phyloP scores from a whole-genome alignment of 2,329 filamentous ascomycete species.

The Beauveria australis region DNA sequence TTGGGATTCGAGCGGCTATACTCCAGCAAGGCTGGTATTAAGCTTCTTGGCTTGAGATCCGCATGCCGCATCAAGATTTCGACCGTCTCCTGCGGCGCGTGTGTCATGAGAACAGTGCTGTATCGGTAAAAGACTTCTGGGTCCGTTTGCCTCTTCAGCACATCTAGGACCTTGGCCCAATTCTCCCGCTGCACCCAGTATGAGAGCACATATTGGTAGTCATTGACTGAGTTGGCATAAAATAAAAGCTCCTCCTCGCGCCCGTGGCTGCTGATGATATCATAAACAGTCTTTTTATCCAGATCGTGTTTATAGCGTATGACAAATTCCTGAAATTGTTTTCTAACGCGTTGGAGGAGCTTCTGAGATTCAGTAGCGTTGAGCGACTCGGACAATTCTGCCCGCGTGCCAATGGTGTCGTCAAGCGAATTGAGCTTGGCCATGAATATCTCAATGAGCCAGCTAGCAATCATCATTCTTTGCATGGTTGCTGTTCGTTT shows the following conservation, averaged over 20 bases:
- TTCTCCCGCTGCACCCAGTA: conserved; percentile 97
- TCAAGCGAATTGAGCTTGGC: conserved; percentile 91
- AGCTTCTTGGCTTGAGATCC: conserved; percentile 73
- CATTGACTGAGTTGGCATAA: conserved; percentile 81
- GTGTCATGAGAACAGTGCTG: conserved; percentile 91
- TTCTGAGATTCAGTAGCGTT: conserved; percentile 64
- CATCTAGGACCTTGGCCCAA: conserved; percentile 78
- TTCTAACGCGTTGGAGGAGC: conserved; percentile 60
- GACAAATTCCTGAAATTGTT: conserved; percentile 84
- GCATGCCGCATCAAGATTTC: conserved; percentile 91
- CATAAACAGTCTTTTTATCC: conserved; percentile 87
- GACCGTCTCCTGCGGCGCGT: conserved; percentile 77
- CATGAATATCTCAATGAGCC: conserved; percentile 96
- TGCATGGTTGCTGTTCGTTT: conserved; percentile 88
- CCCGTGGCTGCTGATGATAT: conserved; percentile 91
- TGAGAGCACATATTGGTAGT: conserved; percentile 88
- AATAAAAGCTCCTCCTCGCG: conserved; percentile 86
- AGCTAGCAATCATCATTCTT: conserved; percentile 86
- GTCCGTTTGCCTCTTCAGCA: conserved; percentile 88
- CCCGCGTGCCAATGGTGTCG: conserved; percentile 84
- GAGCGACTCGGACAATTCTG: conserved; percentile 65
- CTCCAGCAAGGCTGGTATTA: conserved; percentile 88
- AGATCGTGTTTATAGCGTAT: conserved; percentile 77
- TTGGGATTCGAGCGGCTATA: conserved; percentile 76
- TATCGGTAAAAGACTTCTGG: conserved; percentile 94